Evolutionary conservation across 2,329 filamentous ascomycete species (phyloP), one percentile per base, ranked within the genome.

Genomic region (Paecilomyces dactylethromorphus): DNA sequence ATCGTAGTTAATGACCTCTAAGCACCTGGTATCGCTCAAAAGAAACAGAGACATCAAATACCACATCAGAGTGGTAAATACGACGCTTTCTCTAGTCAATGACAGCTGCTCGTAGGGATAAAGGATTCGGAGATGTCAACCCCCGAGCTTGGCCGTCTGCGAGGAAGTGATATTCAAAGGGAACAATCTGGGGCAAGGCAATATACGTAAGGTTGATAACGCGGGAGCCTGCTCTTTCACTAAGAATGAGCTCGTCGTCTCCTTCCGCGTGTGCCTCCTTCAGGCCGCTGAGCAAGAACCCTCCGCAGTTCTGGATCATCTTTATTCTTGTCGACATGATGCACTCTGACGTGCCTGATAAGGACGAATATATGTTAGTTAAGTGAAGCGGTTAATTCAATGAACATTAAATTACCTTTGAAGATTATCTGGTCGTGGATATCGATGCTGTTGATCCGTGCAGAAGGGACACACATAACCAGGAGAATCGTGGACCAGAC

Each of bases 381-480:
- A 54, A 11, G 22, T 55, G 1, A 57, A 55, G 32, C n/a, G 26
- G 21, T 24, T 54, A 15, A 51, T 49, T 13, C 54, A 24, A 39
- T 53, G 50, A 53, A 32, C 22, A 32, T 24, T 22, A 49, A 12
- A 83, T 64, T 81, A 95, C 91, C 93, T 87, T 79, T 97, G 93
- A 58, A 99, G 78, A 79, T 97, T 97, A 73, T 99, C 94, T 33
- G 94, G 94, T 65, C 94, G 83, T 4, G 94, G 94, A 72, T 97
- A 97, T 71, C 89, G 92, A 74, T 97, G 93, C 71, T 97, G 92
- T 64, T 92, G 84, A 68, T 96, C 92, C 1, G 91, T 90, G 73
- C 94, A 99, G 71, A 97, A 97, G 0, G 94, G 94, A 73, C 94
- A 99, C 31, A 96, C 87, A 69, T 97, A 99, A 60, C 93, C 93